Evolutionary conservation across 1,284 basidiomycete species (phyloP), one percentile per base, ranked within the genome.

Genomic region (Puccinia hordei): DNA sequence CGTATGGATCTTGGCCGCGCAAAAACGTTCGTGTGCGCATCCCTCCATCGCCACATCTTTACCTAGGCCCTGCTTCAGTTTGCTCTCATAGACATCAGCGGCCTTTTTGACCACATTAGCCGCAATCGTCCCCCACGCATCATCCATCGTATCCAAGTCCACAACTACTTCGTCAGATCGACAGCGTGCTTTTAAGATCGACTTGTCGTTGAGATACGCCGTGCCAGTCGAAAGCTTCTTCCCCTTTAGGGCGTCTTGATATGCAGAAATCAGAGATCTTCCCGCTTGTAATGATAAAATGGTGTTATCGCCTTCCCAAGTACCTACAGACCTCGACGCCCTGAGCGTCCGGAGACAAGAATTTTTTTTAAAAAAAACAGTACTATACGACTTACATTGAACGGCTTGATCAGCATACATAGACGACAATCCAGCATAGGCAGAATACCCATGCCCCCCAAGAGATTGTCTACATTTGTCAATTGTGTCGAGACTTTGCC

Each of bases 401-500:
- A 88, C 88, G 1, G 88, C 88, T 83, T 88, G 88, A 83, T 88
- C 88, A 69, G 86, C 86, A 84, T 88, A 88, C 88, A 89, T 88
- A 71, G 86, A 84, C 6, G 89, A 87, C 59, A 89, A 86, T 73
- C 87, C 88, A 9, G 88, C 88, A 85, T 89, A 89, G 24, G 88
- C 87, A 44, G 88, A 88, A 84, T 89, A 89, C 9, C 89, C 89
- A 83, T 89, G 89, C 6, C 89, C 89, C 82, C 89, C 89, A 80
- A 87, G 88, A n/a, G 87, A 85, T 84, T 89, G 87, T 72, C 89
- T 85, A 81, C 88, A 88, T 77, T 87, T 88, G 83, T 89, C 89
- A 76, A 89, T 89, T 24, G 88, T 88, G 82, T 89, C 87, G 71
- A 89, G 86, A 68, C 87, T 88, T 10, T 86, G 87, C 89, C 89